Evolutionary conservation across 768 basidiomycete genomes (phyloP).

Genomic region (Xerocomus potaroensis): DNA sequence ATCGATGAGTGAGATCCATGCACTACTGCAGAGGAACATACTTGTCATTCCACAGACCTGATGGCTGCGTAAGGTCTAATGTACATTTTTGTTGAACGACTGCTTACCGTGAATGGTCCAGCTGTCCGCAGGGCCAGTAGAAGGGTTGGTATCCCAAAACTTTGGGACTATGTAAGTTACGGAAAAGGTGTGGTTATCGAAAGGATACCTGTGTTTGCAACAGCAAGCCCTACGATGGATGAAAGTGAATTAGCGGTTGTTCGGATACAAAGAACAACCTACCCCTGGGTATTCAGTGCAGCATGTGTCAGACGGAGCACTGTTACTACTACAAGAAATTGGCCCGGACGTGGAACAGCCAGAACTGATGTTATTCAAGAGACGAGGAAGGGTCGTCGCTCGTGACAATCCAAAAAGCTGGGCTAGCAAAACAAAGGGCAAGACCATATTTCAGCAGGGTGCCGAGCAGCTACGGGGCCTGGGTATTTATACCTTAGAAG

Average conservation of each 20-base stretch:
- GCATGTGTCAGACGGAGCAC: slow-evolving; percentile 43
- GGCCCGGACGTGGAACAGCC: slow-evolving; percentile 50
- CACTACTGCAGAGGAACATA: slow-evolving; percentile 24
- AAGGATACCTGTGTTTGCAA: slow-evolving; percentile 48
- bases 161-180: slow-evolving; percentile 24
- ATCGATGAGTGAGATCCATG: neutral
- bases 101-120: slow-evolving; percentile 74
- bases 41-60: slow-evolving; percentile 68
- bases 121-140: slow-evolving; percentile 58
- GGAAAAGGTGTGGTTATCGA: neutral
- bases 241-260: neutral
- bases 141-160: slow-evolving; percentile 71
- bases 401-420: slow-evolving; percentile 18
- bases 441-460: slow-evolving; percentile 2
- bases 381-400: slow-evolving; percentile 12
- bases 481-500: slow-evolving; percentile 14
- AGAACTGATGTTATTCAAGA: slow-evolving; percentile 39
- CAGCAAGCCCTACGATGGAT: slow-evolving; percentile 47
- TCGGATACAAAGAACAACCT: slow-evolving; percentile 19
- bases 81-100: neutral
- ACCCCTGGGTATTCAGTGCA: slow-evolving; percentile 69
- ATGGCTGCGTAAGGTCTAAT: slow-evolving; percentile 4
- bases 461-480: neutral
- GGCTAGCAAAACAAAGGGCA: slow-evolving; percentile 19
- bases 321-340: slow-evolving; percentile 53